These are phyloP conservation scores for Perkinsus olseni DNA, from an alignment of 169 alveolate species.

Conservation along the genomic window DNA sequence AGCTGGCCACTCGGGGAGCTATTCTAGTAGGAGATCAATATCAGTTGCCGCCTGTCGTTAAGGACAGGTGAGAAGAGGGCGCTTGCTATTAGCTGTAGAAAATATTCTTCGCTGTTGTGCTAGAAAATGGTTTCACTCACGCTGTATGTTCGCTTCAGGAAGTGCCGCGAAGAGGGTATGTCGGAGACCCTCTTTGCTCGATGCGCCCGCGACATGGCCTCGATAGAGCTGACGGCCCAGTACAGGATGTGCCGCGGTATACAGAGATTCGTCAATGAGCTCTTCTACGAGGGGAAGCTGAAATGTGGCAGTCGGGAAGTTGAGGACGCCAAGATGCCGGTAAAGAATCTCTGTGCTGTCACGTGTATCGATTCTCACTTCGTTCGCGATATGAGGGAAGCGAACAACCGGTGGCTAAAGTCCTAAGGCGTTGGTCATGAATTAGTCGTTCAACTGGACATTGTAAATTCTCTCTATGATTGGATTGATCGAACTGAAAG, in stretches of 20 bases:
- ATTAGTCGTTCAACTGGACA: no score
- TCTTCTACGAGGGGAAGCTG: background rate
- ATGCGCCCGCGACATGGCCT: background rate
- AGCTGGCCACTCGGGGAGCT: background rate
- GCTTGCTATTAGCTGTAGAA: no score
- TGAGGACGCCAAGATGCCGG: background rate
- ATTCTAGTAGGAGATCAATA: background rate
- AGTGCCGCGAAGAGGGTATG: background rate
- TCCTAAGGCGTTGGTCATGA: no score
- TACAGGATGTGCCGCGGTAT: background rate
- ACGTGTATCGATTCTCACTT: no score
- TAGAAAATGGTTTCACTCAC: background rate
- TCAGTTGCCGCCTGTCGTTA: background rate
- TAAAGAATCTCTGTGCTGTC: no score
- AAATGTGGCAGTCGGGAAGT: background rate
- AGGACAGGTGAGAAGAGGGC: background rate
- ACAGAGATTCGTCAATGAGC: background rate
- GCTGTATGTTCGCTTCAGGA: background rate
- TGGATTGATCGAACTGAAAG: no score
- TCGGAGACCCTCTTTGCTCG: background rate
- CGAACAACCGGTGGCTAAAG: no score
- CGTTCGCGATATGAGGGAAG: no score
- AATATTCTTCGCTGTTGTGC: no score
- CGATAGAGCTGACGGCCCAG: background rate
- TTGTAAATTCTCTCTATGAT: no score